Conservation (phyloP, 306 rosid species). For the Cotoneaster glaucophyllus region DNA sequence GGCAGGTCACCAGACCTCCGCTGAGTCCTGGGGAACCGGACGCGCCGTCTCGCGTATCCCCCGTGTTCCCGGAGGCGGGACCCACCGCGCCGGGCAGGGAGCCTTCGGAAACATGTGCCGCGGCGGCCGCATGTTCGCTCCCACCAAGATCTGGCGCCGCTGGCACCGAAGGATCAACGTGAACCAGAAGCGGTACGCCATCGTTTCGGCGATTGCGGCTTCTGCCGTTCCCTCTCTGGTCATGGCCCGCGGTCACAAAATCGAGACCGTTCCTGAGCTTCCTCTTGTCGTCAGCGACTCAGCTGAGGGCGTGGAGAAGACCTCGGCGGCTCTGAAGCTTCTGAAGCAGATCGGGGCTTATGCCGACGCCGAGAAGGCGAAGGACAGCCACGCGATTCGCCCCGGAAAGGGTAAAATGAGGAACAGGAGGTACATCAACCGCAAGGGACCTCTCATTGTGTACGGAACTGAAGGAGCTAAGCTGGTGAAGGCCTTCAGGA, state of each 20-base stretch:
- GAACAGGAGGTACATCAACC: slow-evolving; percentile 65
- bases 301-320: slow-evolving; percentile 70
- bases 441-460: slow-evolving; percentile 69
- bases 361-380: slow-evolving; percentile 66
- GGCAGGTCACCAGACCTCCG: slow-evolving; percentile 88
- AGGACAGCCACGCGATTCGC: slow-evolving; percentile 63
- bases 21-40: slow-evolving; percentile 91
- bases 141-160: slow-evolving; percentile 91
- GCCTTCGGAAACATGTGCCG: slow-evolving; percentile 97
- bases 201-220: slow-evolving; percentile 87
- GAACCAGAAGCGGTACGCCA: slow-evolving; percentile 71
- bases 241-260: slow-evolving; percentile 63
- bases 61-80: slow-evolving; percentile 87
- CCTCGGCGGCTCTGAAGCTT: slow-evolving; percentile 61
- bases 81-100: slow-evolving; percentile 89
- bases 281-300: slow-evolving; percentile 73
- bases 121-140: slow-evolving; percentile 90
- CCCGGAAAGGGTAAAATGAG: slow-evolving; percentile 85
- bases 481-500: slow-evolving; percentile 73
- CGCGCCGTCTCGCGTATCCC: slow-evolving; percentile 93
- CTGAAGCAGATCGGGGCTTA: slow-evolving; percentile 63
- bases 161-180: slow-evolving; percentile 86
- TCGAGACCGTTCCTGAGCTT: slow-evolving; percentile 63
- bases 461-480: slow-evolving; percentile 77
- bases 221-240: slow-evolving; percentile 70